Base-by-base conservation (phyloP, 352 stramenopile genomes). In the Phytophthora megakarya region DNA sequence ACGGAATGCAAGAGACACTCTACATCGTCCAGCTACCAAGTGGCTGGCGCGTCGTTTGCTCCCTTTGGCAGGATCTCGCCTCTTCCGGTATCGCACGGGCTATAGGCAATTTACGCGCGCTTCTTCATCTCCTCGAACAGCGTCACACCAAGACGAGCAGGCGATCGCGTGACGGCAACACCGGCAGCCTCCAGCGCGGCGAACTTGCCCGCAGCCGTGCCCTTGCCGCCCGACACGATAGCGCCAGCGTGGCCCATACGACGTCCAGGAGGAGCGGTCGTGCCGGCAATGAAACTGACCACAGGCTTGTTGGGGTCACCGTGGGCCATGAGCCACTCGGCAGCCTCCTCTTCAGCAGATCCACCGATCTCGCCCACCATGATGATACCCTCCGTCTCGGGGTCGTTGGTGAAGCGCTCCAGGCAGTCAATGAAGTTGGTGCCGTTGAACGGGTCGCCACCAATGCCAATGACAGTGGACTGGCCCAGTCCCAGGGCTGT, bases 281-380 rank as follows among this genome's bases (percentile, higher is more conserved):
- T 98, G 52, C 98, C 98, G 61, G 98, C 98, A 76, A 99, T 99
- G 78, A 99, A 99, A 76, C 96, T 97, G 62, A 99, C 98, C 21
- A 99, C 98, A 16, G 98, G 98, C 90, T 99, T 99, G 77, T 98
- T 98, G 32, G 94, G 95, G 78, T 99, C 90, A 42, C 97, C 98
- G 76, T 99, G 87, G 61, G 89, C 86, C 79, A 97, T 97, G 68
- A 99, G 90, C 97, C 97, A 99, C 73, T 99, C 97, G 26, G 97
- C 97, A 39, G 98, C 97, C 70, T 99, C 96, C 76, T 99, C 98
- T 79, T 99, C 98, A 16, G 97, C 97, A 39, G 78, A 93, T 54
- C 98, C 98, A 60, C 98, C 98, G 79, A 99, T 99, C 84, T 99
- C 98, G 63, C 98, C 98, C 74, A 99, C 99, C 97, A 99, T 99